Evolutionary conservation across 345 rosid species (phyloP), one percentile per base, ranked within the genome.

Genomic region (Stellera chamaejasme): DNA sequence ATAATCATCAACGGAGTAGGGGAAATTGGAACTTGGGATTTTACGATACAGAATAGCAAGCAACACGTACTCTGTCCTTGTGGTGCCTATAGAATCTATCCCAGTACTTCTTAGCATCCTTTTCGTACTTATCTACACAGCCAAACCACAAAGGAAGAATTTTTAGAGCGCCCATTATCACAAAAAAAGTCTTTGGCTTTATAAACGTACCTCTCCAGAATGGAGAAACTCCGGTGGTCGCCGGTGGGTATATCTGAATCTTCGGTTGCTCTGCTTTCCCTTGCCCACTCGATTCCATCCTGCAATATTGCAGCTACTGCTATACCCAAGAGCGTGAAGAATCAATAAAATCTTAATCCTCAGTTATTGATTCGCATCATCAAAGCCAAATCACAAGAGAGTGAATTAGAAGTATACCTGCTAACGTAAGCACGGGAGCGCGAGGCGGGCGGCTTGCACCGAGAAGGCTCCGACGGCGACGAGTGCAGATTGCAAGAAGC

Each of bases 21-120:
- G 8, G 39, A 32, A 32, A 32, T 32, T 32, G 39, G 39, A 32
- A 32, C 5, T 0, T 4, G 3, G 4, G 39, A 32, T 32, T 8
- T 19, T 32, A 32, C 5, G 8, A 32, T 5, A 32, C 39, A 32
- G 39, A 32, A 32, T 8, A 13, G 16, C 36, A 28, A 43, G 23
- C 58, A 56, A 52, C 55, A 54, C 65, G 62, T 67, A 83, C 95
- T 67, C 61, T 85, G 65, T 88, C 96, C 69, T 87, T 79, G 67
- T 91, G 95, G 27, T 80, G 82, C 78, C 82, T 85, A 69, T 82
- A 91, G 73, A 91, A 91, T 48, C 73, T 65, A 63, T 88, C 98
- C 98, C 98, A 85, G 43, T 85, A 88, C 78, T 80, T 91, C 67
- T 73, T 83, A 69, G 98, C 95, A 49, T 85, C 96, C 48, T 64